A percentile compares a stretch with the other conserved stretches of the same genome.
phyloP scores from a whole-genome alignment of 306 rosid species.

The Malus sylvestris region DNA sequence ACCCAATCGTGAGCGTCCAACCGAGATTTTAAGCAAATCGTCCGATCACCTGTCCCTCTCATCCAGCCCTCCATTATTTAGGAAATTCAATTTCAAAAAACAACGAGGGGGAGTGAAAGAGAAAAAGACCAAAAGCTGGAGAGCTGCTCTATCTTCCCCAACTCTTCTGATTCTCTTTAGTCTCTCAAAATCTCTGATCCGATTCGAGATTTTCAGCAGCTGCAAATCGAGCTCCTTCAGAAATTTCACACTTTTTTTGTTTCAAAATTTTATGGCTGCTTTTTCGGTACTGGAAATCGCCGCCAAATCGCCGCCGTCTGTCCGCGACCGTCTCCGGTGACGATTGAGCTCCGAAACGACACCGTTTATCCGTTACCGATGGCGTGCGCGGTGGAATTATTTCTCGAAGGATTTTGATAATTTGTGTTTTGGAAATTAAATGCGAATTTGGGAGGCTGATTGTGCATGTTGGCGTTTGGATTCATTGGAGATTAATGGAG shows the following conservation, averaged over 20 bases:
- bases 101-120: conserved; percentile 26
- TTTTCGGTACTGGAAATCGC: not conserved
- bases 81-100: conserved; percentile 56
- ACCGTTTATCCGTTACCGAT: not conserved
- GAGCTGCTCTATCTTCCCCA: conserved; percentile 2
- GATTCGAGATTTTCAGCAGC: not conserved
- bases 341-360: not conserved
- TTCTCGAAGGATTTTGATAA: not conserved
- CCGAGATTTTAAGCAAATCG: conserved; percentile 1
- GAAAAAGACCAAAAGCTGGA: conserved; percentile 10
- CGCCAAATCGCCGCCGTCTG: not conserved
- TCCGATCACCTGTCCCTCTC: not conserved
- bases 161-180: not conserved
- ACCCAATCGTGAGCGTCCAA: conserved; percentile 14
- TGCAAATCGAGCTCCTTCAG: not conserved
- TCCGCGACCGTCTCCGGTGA: not conserved
- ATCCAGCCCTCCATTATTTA: conserved; percentile 25
- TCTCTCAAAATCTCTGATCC: not conserved
- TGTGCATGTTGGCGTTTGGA: not conserved
- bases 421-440: not conserved
- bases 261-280: not conserved
- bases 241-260: not conserved
- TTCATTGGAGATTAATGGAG: conserved; percentile 37
- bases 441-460: not conserved
- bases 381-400: not conserved